Conservation (phyloP, 805 yeast genomes). For the Metschnikowia picachoensis region DNA sequence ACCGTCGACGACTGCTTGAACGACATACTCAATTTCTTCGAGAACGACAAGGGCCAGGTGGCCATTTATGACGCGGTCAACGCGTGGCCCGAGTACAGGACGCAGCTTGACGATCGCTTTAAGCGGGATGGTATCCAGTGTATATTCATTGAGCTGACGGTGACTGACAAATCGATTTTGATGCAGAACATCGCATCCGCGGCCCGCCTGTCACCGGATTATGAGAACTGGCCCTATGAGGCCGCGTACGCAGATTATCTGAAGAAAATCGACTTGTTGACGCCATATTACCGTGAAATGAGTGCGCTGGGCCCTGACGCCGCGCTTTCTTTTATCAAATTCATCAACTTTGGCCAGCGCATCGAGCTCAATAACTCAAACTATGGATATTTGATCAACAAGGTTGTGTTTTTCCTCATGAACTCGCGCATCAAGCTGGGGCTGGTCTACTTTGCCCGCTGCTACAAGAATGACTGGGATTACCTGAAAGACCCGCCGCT, state of each 20-base stretch:
- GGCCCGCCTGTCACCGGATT: slow-evolving; percentile 86
- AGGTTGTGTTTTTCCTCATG: slow-evolving; percentile 89
- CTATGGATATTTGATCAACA: slow-evolving; percentile 84
- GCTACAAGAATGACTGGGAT: slow-evolving; percentile 52
- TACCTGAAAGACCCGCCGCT: slow-evolving; percentile 79
- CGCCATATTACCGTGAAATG: slow-evolving; percentile 72
- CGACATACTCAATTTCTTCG: slow-evolving; percentile 70
- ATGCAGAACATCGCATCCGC: slow-evolving; percentile 71
- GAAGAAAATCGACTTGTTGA: slow-evolving; percentile 63
- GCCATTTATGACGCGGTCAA: slow-evolving; percentile 96
- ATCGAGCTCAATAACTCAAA: slow-evolving; percentile 76
- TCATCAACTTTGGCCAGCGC: slow-evolving; percentile 86
- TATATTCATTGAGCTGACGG: slow-evolving; percentile 82
- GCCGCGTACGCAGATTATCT: slow-evolving; percentile 76
- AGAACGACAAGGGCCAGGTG: slow-evolving; percentile 80
- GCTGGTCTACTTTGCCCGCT: slow-evolving; percentile 87
- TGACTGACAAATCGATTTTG: slow-evolving; percentile 68
- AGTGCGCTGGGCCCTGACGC: slow-evolving; percentile 42
- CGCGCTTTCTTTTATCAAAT: slow-evolving; percentile 68
- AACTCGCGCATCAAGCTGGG: slow-evolving; percentile 85
- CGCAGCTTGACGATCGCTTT: slow-evolving; percentile 52
- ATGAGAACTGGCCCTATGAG: slow-evolving; percentile 66
- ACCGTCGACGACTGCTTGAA: slow-evolving; percentile 60
- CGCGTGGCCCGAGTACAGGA: slow-evolving; percentile 67
- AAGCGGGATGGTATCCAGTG: slow-evolving; percentile 62